Base-by-base conservation (phyloP, 2,329 filamentous ascomycete species). In the Apiospora aurea region DNA sequence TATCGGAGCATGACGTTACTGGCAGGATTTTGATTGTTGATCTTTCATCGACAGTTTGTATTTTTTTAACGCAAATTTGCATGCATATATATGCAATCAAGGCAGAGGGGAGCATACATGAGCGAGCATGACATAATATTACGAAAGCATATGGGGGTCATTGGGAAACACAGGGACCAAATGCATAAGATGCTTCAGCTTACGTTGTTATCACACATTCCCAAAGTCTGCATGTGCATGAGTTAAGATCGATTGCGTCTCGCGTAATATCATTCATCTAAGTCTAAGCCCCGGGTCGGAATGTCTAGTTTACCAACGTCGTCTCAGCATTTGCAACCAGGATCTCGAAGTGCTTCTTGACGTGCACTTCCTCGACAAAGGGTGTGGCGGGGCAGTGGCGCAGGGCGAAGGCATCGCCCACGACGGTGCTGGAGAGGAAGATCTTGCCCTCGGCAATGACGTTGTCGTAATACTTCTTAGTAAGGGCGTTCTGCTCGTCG, bases 341-440 rank as follows among this genome's bases (percentile, higher is more conserved):
- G 71, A 94, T 88, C 18, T 93, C 89, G 84, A 97, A 97, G 0
- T 95, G 90, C 73, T 86, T 87, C 73, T 90, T 85, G 4, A 98
- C 83, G 80, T 94, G 92, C 78, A 89, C 88, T 82, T 94, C 91
- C 80, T 96, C 91, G 0, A 92, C 90, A 53, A 89, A 85, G 34
- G 88, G 84, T 76, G 93, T 93, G 0, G 89, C 92, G 71, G 93
- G 94, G 29, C 96, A 92, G 49, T 98, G 90, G 0, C 96, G 87
- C 73, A 98, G 97, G 1, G 93, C 92, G 81, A 94, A 94, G 26
- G 90, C 86, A 0, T 90, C 93, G 11, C 89, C 90, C 16, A 97
- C 87, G 5, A 94, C 88, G 1, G 92, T 93, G 57, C 91, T 92
- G 0, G 95, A 98, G 34, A 98, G 84, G 82, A 94, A 98, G 71